A percentile compares a stretch with the other conserved stretches of the same genome.
Conservation (phyloP, 2,329 filamentous ascomycete genomes). For the Metarhizium guizhouense region DNA sequence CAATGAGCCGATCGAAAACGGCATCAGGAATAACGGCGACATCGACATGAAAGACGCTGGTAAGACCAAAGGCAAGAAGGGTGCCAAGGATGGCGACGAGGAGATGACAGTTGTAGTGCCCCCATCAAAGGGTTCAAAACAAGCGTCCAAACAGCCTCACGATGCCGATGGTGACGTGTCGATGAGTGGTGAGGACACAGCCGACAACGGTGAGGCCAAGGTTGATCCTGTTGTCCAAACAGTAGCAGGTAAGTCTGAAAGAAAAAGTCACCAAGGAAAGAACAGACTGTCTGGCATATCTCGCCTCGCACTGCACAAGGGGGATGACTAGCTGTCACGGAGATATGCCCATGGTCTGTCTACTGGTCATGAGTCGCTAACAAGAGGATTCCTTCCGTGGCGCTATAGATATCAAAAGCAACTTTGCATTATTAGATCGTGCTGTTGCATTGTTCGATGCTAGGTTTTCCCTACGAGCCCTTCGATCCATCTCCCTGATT, state of each 20-base stretch:
- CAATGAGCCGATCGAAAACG: conserved; percentile 61
- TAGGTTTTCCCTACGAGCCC: conserved; percentile 85
- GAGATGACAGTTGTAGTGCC: conserved; percentile 79
- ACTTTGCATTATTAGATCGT: conserved; percentile 84
- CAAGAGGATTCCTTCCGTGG: conserved; percentile 7
- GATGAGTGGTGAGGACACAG: conserved; percentile 56
- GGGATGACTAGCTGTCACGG: not conserved
- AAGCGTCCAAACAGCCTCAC: conserved; percentile 45
- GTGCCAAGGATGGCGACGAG: conserved; percentile 57
- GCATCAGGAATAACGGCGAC: conserved; percentile 52
- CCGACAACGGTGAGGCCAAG: conserved; percentile 44
- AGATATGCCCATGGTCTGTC: not conserved
- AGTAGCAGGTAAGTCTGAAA: conserved; percentile 42
- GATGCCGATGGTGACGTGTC: conserved; percentile 61
- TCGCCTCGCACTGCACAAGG: not conserved
- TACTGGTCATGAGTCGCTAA: conserved; percentile 1
- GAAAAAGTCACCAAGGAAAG: not conserved
- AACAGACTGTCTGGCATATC: too few relatives aligned
- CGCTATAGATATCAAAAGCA: conserved; percentile 78
- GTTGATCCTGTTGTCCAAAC: conserved; percentile 53
- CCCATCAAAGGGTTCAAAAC: conserved; percentile 55
- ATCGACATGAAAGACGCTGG: conserved; percentile 62
- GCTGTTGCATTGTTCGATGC: conserved; percentile 90
- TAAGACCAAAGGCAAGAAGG: conserved; percentile 59
- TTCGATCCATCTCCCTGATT: conserved; percentile 91